Evolutionary conservation across 208 protist species (phyloP), one percentile per base, ranked within the genome.

Genomic region (Novymonas esmeraldas): DNA sequence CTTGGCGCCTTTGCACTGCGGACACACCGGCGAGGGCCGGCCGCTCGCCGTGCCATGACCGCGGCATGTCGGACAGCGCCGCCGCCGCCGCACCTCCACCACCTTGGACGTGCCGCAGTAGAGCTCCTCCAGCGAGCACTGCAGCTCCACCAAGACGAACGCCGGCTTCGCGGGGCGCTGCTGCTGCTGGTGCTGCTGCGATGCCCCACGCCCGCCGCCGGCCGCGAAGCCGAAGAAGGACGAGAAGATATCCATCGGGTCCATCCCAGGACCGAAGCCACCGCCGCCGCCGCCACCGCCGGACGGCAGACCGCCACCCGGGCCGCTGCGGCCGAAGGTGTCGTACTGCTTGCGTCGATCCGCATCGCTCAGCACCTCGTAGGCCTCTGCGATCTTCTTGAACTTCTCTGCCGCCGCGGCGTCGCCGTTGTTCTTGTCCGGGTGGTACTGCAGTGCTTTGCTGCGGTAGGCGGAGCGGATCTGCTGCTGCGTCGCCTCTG

Each of bases 41-140:
- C 85, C 81, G 20, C 64, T 76, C 16, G 70, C 69, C 1, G 81
- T 76, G 38, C 92, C 90, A 41, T 63, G 38, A 6, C 89, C 92
- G 1, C 75, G 64, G 66, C 94, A 98, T 6, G 14, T n/a, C 0
- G 62, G 28, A 65, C 95, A 98, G n/a, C 63, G 68, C 1, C 86
- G 73, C 31, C 84, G 70, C 13, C 88, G 83, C 29, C n/a, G 81
- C 51, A 99, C 81, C 24, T 81, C 75, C 28, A 99, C 50, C 70
- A 98, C 97, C 61, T 87, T 89, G 9, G 83, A 87, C 54, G 95
- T 98, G 33, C 98, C 98, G 31, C 95, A 98, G 85, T 99, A 99
- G 26, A 99, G 75, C 71, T 98, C 93, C 66, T 99, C 98, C 29
- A 99, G 88, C 7, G 89, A 86, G 42, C 98, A 93, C 45, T 82